Evolutionary conservation across 768 basidiomycete genomes (phyloP).

Genomic region (Boletus huronensis): DNA sequence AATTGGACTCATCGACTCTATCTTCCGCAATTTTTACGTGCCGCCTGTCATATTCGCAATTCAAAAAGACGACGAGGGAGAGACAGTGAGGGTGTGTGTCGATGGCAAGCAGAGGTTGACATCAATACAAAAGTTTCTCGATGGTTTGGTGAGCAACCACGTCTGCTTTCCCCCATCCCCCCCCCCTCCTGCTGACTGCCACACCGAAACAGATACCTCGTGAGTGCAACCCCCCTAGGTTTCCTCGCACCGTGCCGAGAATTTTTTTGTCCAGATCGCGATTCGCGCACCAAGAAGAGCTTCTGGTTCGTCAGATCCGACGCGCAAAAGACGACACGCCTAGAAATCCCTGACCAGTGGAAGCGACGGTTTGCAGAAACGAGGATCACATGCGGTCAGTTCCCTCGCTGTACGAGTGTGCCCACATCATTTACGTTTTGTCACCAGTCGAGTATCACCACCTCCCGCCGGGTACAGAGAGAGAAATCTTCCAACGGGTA

Average conservation of each 20-base stretch:
- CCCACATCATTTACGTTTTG: background rate
- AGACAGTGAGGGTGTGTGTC: constrained; percentile 42
- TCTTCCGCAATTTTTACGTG: constrained; percentile 52
- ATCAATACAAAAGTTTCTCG: constrained; percentile 43
- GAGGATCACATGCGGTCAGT: constrained; percentile 65
- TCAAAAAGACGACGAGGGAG: constrained; percentile 39
- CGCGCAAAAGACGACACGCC: constrained; percentile 38
- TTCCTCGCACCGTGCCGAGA: constrained; percentile 12
- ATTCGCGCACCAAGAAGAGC: constrained; percentile 52
- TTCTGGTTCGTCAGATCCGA: constrained; percentile 61
- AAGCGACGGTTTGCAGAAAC: constrained; percentile 53
- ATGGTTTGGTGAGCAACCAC: constrained; percentile 39
- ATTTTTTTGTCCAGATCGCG: constrained; percentile 44
- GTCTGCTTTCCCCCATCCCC: no score
- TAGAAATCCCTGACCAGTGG: constrained; percentile 50
- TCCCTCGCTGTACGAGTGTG: background rate
- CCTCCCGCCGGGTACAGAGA: constrained; percentile 54
- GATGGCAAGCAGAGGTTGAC: constrained; percentile 55
- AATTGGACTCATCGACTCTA: constrained; percentile 47
- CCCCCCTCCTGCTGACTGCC: constrained; percentile 6
- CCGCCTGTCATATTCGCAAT: constrained; percentile 50
- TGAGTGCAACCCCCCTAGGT: constrained; percentile 28
- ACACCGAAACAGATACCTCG: constrained; percentile 47
- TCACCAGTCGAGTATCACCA: constrained; percentile 62
- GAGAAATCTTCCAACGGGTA: constrained; percentile 81